Conservation (phyloP, 345 rosid genomes). For the Hirschfeldia incana region DNA sequence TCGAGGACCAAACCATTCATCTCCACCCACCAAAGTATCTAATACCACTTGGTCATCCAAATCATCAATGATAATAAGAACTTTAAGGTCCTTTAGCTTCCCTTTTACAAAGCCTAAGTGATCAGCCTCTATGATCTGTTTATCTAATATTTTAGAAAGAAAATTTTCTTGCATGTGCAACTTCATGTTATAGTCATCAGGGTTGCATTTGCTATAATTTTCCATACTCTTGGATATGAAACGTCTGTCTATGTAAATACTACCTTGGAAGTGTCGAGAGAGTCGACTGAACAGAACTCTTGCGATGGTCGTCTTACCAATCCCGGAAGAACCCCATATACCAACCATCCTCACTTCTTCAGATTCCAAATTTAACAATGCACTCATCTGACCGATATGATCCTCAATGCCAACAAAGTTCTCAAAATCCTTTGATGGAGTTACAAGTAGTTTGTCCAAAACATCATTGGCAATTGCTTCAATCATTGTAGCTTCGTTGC, state of each 20-base stretch:
- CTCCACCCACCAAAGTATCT: background rate
- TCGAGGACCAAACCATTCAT: background rate
- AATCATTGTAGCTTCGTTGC: too few relatives aligned
- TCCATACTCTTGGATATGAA: background rate
- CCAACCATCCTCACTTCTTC: slow-evolving; percentile 8
- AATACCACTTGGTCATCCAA: too few relatives aligned
- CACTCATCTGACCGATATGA: background rate
- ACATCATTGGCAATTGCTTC: too few relatives aligned
- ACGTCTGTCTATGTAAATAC: background rate
- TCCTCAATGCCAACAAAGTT: too few relatives aligned
- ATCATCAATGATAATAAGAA: background rate
- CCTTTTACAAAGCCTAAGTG: too few relatives aligned
- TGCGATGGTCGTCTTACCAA: background rate
- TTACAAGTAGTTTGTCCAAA: too few relatives aligned
- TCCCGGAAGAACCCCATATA: slow-evolving; percentile 3
- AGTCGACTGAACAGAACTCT: background rate
- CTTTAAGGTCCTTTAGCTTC: background rate
- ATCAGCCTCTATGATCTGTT: too few relatives aligned
- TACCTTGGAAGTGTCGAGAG: slow-evolving; percentile 8
- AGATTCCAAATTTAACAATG: background rate
- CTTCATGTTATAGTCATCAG: too few relatives aligned
- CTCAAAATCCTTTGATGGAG: too few relatives aligned
- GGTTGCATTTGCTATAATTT: background rate
- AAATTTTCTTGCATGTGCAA: too few relatives aligned
- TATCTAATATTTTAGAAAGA: too few relatives aligned